Base-by-base conservation (phyloP, 768 basidiomycete species). In the Rickenella mellea region DNA sequence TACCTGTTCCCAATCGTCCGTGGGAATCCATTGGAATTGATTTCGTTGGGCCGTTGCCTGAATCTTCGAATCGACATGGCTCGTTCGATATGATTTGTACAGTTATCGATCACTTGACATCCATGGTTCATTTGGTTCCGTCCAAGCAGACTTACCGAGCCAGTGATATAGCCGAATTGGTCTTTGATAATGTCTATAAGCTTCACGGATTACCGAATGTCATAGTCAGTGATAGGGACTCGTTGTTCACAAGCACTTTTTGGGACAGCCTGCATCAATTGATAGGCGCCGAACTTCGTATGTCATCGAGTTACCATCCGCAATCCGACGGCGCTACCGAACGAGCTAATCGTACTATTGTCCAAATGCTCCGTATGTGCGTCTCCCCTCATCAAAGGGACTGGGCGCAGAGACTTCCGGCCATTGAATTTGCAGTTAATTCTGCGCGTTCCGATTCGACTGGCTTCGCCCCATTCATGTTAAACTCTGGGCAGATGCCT, bases 11-110 rank as follows among this genome's bases (percentile, higher is more conserved):
- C 0, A 48, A 39, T 0, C 41, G 46, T 3, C 69, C 66, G 0
- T 67, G 63, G 63, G 53, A 59, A 2, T 56, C 58, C 0, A 65
- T 71, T 0, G 60, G 57, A 0, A 65, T 70, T 39, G 68, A 70
- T 48, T 69, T 69, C 28, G 43, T 69, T 0, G 66, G 59, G 0
- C 61, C 59, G 1, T 50, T 70, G 8, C 67, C 63, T 67, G 64
- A 62, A 49, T 57, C 0, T 17, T 50, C 1, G 47, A 49, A 4
- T 44, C 42, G 11, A 46, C 46, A 15, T 41, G 49, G 0, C 27
- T 29, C 0, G 39, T 58, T 37, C 52, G 54, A 1, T 52, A 54
- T 0, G 40, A 51, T 2, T 55, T 44, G 20, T 54, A 50, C 64
- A 12, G 3, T 31, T 0, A 46, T 47, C 40, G 45, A 49, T 3